Evolutionary conservation across 73 alveolate species (phyloP).

Genomic region (Tetrahymena thermophila): DNA sequence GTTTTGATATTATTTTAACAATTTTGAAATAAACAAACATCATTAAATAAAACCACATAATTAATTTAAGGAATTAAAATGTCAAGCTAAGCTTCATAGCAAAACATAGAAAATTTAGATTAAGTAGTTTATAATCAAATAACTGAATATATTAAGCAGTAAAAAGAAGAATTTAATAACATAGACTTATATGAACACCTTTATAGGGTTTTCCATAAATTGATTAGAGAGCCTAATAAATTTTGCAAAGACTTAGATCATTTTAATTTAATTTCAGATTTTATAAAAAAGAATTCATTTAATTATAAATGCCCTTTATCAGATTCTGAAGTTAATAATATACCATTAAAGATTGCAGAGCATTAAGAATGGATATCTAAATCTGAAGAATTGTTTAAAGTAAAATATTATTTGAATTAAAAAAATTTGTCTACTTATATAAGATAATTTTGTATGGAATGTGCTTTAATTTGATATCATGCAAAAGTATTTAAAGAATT

Average conservation of each 20-base stretch:
- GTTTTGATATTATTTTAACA: background rate
- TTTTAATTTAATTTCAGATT: constrained; percentile 24
- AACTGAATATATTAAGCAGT: background rate
- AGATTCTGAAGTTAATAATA: constrained; percentile 39
- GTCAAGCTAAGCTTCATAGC: background rate
- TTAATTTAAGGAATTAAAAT: background rate
- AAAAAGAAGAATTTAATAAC: background rate
- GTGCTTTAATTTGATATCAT: background rate
- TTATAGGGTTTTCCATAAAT: background rate
- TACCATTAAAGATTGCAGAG: constrained; percentile 24
- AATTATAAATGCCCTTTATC: constrained; percentile 23
- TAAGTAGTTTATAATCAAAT: background rate
- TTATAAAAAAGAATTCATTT: constrained; percentile 40
- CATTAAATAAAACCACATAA: background rate
- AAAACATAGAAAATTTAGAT: background rate
- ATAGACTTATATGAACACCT: background rate
- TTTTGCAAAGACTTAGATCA: constrained; percentile 10
- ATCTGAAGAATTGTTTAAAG: constrained; percentile 7
- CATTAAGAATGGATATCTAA: constrained; percentile 33
- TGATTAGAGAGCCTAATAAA: background rate
- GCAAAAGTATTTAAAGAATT: background rate
- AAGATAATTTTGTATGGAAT: background rate
- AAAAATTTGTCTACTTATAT: constrained; percentile 17
- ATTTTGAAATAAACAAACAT: background rate
- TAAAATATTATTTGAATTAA: background rate